These are phyloP conservation scores for Euptelea pleiosperma DNA, from an alignment of 164 flowering plant genomes.

Conservation along the genomic window DNA sequence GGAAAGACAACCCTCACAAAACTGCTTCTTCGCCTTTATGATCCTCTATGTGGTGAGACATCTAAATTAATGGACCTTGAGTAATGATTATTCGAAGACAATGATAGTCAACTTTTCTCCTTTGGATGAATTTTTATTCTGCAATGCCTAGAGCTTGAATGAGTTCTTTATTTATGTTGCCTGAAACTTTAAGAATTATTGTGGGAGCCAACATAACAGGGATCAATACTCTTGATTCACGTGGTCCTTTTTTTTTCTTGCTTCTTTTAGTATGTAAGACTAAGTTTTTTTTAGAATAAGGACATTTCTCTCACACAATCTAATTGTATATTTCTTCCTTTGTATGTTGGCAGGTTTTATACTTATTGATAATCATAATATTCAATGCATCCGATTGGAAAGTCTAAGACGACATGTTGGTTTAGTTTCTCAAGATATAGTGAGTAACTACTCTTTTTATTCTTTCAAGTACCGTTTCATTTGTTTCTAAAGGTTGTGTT, in stretches of 20 bases:
- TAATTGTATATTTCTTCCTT: background rate
- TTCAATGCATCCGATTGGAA: constrained; percentile 42
- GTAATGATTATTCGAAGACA: no score
- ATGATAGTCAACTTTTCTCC: no score
- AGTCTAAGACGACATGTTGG: constrained; percentile 84
- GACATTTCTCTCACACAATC: constrained; percentile 1
- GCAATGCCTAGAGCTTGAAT: background rate
- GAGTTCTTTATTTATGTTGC: background rate
- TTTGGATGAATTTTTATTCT: background rate
- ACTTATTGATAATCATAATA: constrained; percentile 56
- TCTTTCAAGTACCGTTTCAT: background rate
- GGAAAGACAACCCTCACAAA: constrained; percentile 91
- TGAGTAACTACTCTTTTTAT: constrained; percentile 36
- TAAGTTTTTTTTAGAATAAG: no score
- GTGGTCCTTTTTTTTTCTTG: background rate
- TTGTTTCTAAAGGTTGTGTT: background rate
- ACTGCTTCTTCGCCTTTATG: constrained; percentile 92
- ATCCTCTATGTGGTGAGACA: constrained; percentile 66
- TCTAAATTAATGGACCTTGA: constrained; percentile 3
- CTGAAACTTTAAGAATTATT: background rate
- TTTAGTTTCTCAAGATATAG: constrained; percentile 90
- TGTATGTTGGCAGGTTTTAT: constrained; percentile 53
- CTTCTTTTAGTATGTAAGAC: background rate
- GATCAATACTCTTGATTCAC: background rate
- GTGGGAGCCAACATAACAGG: background rate